These are phyloP conservation scores for Pythium diclinum DNA, from an alignment of 352 stramenopile genomes.

Conservation along the genomic window DNA sequence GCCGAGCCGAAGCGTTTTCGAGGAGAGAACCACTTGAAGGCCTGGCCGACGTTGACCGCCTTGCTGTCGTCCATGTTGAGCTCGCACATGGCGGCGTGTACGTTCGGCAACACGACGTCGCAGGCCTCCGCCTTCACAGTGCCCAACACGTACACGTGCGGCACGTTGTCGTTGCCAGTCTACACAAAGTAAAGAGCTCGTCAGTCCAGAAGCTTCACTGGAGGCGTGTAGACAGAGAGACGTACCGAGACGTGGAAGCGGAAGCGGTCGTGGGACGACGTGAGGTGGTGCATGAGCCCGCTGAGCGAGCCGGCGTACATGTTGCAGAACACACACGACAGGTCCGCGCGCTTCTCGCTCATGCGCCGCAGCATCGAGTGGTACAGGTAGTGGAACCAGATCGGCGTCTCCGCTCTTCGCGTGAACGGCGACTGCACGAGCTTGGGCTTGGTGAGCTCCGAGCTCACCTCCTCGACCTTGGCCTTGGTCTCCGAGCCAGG, in stretches of 20 bases:
- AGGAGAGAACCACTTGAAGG: conserved; percentile 58
- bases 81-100: conserved; percentile 47
- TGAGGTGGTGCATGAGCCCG: conserved; percentile 69
- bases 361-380: conserved; percentile 74
- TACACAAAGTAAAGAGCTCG: conserved; percentile 14
- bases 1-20: conserved; percentile 17
- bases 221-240: not conserved
- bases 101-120: conserved; percentile 4
- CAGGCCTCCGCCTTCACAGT: not conserved
- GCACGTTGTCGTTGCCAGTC: conserved; percentile 75
- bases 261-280: conserved; percentile 75
- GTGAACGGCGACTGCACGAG: conserved; percentile 26
- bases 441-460: conserved; percentile 40
- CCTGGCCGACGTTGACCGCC: conserved; percentile 57
- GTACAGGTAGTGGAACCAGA: conserved; percentile 83
- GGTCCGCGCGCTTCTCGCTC: conserved; percentile 81
- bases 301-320: conserved; percentile 72
- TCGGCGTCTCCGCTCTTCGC: conserved; percentile 25
- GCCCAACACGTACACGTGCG: conserved; percentile 80
- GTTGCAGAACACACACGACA: conserved; percentile 82
- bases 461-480: conserved; percentile 26
- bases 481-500: conserved; percentile 20
- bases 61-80: conserved; percentile 49
- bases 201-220: not conserved
- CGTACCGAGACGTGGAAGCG: conserved; percentile 71